A percentile compares a stretch with the other conserved stretches of the same genome.
These are phyloP conservation scores for Boletus rufocinnamomeus DNA, from an alignment of 768 basidiomycete species.

Conservation along the genomic window DNA sequence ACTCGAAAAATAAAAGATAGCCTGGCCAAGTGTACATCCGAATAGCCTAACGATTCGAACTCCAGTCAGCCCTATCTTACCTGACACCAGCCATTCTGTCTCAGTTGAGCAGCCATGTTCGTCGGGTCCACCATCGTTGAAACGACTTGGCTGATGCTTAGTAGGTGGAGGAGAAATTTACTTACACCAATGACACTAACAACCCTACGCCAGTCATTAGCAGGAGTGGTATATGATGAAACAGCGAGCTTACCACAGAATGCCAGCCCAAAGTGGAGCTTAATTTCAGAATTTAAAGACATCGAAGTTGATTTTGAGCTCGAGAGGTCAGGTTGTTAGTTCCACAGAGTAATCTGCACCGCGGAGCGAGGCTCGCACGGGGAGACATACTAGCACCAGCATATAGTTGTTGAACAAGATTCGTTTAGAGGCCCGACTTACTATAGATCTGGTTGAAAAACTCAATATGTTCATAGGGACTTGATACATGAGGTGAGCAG, in stretches of 20 bases:
- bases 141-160: no score
- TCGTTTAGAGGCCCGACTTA: conserved; percentile 3
- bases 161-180: no score
- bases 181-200: no score
- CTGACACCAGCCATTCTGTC: no score
- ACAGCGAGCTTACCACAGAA: conserved; percentile 5
- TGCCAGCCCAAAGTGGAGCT: neutral
- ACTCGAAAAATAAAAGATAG: conserved; percentile 9
- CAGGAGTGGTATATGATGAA: neutral
- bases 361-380: neutral
- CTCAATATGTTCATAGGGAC: neutral
- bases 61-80: neutral
- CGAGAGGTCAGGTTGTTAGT: neutral
- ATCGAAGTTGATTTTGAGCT: neutral
- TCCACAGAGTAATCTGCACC: neutral
- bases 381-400: neutral
- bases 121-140: no score
- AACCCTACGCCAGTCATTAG: neutral
- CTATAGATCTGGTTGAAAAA: neutral
- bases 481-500: neutral
- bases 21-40: conserved; percentile 15
- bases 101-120: no score
- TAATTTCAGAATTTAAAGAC: neutral
- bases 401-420: neutral
- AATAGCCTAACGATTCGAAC: conserved; percentile 1